Evolutionary conservation across 116 monocot species (phyloP), one percentile per base, ranked within the genome.

Genomic region (Zostera marina): DNA sequence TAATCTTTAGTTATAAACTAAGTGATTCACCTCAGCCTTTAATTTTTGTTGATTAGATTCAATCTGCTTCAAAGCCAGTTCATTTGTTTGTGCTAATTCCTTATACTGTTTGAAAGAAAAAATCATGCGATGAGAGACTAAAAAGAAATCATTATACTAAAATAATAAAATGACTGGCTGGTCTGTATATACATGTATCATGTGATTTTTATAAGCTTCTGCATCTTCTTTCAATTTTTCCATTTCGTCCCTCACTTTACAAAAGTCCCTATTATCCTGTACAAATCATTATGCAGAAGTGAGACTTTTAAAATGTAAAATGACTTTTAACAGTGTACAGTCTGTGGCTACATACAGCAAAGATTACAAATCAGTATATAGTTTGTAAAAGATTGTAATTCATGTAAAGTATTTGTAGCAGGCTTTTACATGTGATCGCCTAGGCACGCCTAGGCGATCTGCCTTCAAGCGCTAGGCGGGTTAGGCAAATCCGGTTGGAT

Each of bases 211-310:
- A 66, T 83, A 83, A 65, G 77, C 78, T 47, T 63, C 63, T 53
- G 91, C 83, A 66, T 90, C 98, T 43, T 98, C 91, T 47, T 76
- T 98, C 63, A 83, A 12, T 49, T 80, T 86, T 47, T 79, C 81
- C 57, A 83, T 25, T 47, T 98, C 91, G 51, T 98, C 86, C 51
- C 78, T 77, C 19, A 67, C 17, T 76, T 80, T 82, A 67, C 68
- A 75, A 1, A 75, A 39, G 23, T 88, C 85, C 17, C 48, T 71
- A 74, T 44, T 55, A 11, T 13, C 70, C 78, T 81, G n/a, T 1
- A 12, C 1, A 58, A 58, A 39, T 13, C 26, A 21, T 32, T 32
- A 32, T 32, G 5, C 5, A 5, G 32, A 32, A 32, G 32, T 32
- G 5, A 32, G 32, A 32, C 32, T 32, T 32, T 32, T 32, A 32